phyloP scores from a whole-genome alignment of 2,329 filamentous ascomycete species.

The Scedosporium minutisporum region DNA sequence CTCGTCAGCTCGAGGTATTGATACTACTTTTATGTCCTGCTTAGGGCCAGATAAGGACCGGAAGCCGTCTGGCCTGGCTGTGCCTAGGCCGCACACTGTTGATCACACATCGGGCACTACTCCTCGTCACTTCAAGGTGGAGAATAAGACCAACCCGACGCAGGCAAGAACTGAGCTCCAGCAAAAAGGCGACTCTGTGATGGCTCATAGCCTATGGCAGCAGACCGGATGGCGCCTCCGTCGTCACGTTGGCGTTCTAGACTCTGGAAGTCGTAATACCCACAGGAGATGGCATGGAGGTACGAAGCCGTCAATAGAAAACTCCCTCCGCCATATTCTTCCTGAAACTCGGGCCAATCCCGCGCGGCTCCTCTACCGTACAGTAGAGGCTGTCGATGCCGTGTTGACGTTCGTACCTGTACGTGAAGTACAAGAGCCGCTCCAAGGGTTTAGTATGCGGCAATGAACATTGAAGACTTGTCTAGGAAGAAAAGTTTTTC shows the following conservation, averaged over 20 bases:
- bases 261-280: background rate
- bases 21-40: too few relatives aligned
- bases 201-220: background rate
- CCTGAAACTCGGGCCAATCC: background rate
- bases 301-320: background rate
- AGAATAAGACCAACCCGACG: background rate
- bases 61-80: background rate
- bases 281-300: background rate
- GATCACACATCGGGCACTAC: background rate
- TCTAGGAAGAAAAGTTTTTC: background rate
- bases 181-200: background rate
- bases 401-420: background rate
- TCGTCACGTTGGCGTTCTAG: background rate
- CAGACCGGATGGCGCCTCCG: background rate
- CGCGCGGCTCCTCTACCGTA: background rate
- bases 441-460: background rate
- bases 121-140: background rate
- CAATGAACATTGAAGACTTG: too few relatives aligned
- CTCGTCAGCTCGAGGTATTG: too few relatives aligned
- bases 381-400: background rate
- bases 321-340: background rate
- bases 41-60: too few relatives aligned
- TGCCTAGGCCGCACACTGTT: too few relatives aligned
- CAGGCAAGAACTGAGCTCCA: background rate
- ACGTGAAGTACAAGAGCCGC: background rate